Evolutionary conservation across 257 asterid genomes (phyloP), one percentile per base, ranked within the genome.

Genomic region (Eustoma russellianum): DNA sequence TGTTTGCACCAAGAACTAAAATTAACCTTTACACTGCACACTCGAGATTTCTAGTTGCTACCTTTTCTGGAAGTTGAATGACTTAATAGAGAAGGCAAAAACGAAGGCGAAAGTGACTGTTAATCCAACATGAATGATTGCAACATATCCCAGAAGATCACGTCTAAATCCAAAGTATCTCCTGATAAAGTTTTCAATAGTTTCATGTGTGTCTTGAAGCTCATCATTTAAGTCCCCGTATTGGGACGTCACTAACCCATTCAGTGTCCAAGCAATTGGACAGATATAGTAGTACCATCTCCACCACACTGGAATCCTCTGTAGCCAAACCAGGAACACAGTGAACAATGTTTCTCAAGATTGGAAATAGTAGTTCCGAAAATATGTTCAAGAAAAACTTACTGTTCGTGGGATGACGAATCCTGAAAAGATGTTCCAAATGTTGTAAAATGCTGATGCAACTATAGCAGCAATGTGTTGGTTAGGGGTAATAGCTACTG

Each of bases 241-340:
- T 49, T 86, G 94, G 17, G 94, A 80, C 44, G 76, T 81, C 14
- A 81, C 75, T 55, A 81, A 33, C n/a, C 94, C 94, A n/a, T 86
- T 69, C 52, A 86, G 68, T 24, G 96, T 71, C 94, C 96, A 86
- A 0, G 86, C 66, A 40, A 77, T 43, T 5, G 94, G 92, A 33
- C 75, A 73, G n/a, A 60, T 14, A 56, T 79, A 81, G 48, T 74
- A 81, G 85, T 77, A 80, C 94, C 96, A 86, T 51, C 77, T 70
- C 96, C 96, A 86, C 96, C 94, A 83, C 40, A 68, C 69, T 5
- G 95, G 97, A 40, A 82, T 82, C 63, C 94, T 82, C 95, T 86
- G 88, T 55, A 12, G 13, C 35, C 43, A 38, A 30, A 18, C 19
- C 30, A 38, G 11, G 12, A 38, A 11, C 5, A 38, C 43, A 38